A percentile compares a stretch with the other conserved stretches of the same genome.
phyloP scores from a whole-genome alignment of 306 rosid species.

The Pyrus bretschneideri region DNA sequence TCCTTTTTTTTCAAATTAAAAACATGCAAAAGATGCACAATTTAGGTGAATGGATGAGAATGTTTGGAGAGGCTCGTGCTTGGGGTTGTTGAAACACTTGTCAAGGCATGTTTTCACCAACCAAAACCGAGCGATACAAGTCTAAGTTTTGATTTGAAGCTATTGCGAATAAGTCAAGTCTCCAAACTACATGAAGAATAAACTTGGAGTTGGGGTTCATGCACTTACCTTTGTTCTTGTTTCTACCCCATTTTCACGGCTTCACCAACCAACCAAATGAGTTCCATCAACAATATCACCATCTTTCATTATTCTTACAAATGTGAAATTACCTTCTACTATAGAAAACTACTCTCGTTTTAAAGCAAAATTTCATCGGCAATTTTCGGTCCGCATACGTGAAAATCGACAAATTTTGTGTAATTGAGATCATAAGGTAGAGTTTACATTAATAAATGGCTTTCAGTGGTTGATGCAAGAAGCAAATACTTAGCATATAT shows the following conservation, averaged over 20 bases:
- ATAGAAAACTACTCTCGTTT: too few species aligned
- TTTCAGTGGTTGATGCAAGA: too few species aligned
- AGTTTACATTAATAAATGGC: too few species aligned
- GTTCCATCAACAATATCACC: neutral
- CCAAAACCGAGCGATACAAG: constrained; percentile 5
- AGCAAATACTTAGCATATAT: too few species aligned
- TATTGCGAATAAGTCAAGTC: constrained; percentile 6
- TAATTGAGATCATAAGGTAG: too few species aligned
- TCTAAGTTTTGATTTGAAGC: neutral
- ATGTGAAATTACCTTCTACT: neutral
- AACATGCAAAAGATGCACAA: too few species aligned
- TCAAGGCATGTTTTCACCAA: constrained; percentile 11
- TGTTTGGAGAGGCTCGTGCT: constrained; percentile 8
- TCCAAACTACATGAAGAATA: neutral
- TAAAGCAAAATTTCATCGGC: too few species aligned
- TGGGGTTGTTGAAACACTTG: constrained; percentile 3
- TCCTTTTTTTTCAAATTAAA: too few species aligned
- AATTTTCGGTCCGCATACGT: neutral
- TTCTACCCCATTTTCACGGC: constrained; percentile 13
- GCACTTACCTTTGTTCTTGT: constrained; percentile 15
- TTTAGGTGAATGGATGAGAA: neutral
- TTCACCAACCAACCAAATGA: constrained; percentile 12
- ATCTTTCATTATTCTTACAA: too few species aligned
- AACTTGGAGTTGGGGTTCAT: neutral
- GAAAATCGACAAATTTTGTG: neutral